These are phyloP conservation scores for Lupinus albus DNA, from an alignment of 306 rosid genomes.

Conservation along the genomic window DNA sequence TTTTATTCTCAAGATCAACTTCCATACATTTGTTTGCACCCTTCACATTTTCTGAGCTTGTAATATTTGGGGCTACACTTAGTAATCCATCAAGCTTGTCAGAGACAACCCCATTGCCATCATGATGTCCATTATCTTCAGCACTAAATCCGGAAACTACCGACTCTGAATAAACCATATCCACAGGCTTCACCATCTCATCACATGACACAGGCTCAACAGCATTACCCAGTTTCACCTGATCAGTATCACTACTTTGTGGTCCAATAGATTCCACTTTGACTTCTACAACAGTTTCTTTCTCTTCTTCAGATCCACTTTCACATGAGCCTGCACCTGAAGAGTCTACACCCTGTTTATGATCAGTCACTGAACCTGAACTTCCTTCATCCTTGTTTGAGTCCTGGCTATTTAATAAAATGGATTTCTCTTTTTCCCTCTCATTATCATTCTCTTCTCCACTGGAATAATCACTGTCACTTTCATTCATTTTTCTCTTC, in stretches of 20 bases:
- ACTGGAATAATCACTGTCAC: constrained; percentile 72
- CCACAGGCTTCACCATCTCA: too few relatives aligned
- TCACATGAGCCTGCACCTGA: constrained; percentile 57
- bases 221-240: not conserved
- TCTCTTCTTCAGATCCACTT: constrained; percentile 86
- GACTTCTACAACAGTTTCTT: constrained; percentile 49
- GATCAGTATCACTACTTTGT: not conserved
- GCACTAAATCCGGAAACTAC: constrained; percentile 40
- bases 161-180: not conserved
- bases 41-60: constrained; percentile 40
- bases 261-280: constrained; percentile 41
- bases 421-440: constrained; percentile 54
- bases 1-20: constrained; percentile 48
- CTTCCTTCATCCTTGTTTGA: constrained; percentile 68
- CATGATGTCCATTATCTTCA: constrained; percentile 46
- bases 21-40: constrained; percentile 43
- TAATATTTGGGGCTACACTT: constrained; percentile 36
- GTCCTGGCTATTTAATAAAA: constrained; percentile 56
- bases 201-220: constrained; percentile 35
- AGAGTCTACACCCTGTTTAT: constrained; percentile 23
- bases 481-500: constrained; percentile 66
- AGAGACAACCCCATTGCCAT: constrained; percentile 35
- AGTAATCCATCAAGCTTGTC: constrained; percentile 39
- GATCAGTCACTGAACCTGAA: constrained; percentile 64
- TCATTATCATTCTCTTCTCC: constrained; percentile 37